phyloP scores from a whole-genome alignment of 1,284 basidiomycete species.

The Moniliella sp. region DNA sequence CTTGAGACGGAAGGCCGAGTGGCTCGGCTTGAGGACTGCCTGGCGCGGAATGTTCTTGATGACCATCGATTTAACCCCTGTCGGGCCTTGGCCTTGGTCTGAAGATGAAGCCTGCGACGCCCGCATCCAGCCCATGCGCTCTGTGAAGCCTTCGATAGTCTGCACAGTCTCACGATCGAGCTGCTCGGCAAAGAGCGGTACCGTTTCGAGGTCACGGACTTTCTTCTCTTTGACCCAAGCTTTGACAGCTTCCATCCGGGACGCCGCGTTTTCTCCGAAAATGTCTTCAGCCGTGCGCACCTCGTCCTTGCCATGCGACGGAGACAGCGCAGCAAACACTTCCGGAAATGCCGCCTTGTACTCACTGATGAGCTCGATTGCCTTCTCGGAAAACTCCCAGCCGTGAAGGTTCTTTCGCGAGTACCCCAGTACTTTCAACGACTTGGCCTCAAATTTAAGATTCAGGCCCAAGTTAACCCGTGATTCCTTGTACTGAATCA shows the following conservation, averaged over 20 bases:
- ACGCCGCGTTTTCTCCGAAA: too few species aligned
- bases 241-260: slow-evolving; percentile 54
- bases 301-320: slow-evolving; percentile 38
- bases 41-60: slow-evolving; percentile 79
- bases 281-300: too few species aligned
- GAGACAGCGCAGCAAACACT: too few species aligned
- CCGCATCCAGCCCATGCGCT: slow-evolving; percentile 38
- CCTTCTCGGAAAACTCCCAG: slow-evolving; percentile 86
- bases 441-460: slow-evolving; percentile 86
- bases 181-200: slow-evolving; percentile 75
- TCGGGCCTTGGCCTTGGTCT: slow-evolving; percentile 44
- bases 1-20: slow-evolving; percentile 69
- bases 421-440: slow-evolving; percentile 85
- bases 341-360: slow-evolving; percentile 58
- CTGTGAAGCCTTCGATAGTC: slow-evolving; percentile 47
- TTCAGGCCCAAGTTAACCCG: slow-evolving; percentile 80
- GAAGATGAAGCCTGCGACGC: too few species aligned
- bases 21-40: slow-evolving; percentile 74
- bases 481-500: slow-evolving; percentile 51
- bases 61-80: slow-evolving; percentile 61
- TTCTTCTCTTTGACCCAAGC: slow-evolving; percentile 68
- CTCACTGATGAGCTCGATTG: slow-evolving; percentile 55
- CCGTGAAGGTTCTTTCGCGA: slow-evolving; percentile 58
- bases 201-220: slow-evolving; percentile 70
- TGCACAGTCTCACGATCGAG: slow-evolving; percentile 46